Percentiles rank a stretch among this genome's conserved stretches.
Conservation (phyloP, 2,329 filamentous ascomycete species). For the Camillea tinctor region DNA sequence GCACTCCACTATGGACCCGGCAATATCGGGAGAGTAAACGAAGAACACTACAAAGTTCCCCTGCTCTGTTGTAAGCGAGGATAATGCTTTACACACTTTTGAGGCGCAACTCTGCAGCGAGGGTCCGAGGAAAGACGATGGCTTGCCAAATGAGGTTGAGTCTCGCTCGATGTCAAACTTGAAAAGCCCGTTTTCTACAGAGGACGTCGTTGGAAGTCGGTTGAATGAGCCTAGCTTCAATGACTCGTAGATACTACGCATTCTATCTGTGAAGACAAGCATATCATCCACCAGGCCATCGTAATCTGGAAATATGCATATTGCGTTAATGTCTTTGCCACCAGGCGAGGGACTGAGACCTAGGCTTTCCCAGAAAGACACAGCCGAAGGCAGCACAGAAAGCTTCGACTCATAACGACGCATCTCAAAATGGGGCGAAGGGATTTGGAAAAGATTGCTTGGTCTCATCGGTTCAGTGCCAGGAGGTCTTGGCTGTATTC, state of each 20-base stretch:
- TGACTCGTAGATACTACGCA: constrained; percentile 71
- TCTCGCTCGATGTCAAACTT: constrained; percentile 49
- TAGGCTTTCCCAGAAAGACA: constrained; percentile 79
- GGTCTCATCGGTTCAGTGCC: constrained; percentile 49
- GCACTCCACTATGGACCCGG: constrained; percentile 64
- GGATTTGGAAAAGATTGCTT: constrained; percentile 60
- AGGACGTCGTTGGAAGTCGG: constrained; percentile 42
- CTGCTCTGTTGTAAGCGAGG: constrained; percentile 40
- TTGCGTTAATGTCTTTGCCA: constrained; percentile 66
- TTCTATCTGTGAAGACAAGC: constrained; percentile 62
- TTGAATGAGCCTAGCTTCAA: constrained; percentile 69
- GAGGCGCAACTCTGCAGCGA: constrained; percentile 49
- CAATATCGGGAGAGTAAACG: constrained; percentile 64
- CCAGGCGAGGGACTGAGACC: constrained; percentile 71
- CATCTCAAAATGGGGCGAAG: constrained; percentile 69
- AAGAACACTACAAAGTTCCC: constrained; percentile 75
- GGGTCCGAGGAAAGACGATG: constrained; percentile 43
- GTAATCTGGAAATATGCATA: constrained; percentile 69
- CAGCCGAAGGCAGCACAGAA: constrained; percentile 71
- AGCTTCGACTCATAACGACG: constrained; percentile 67
- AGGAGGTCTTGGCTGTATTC: constrained; percentile 50
- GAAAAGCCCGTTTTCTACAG: constrained; percentile 48
- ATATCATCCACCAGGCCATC: constrained; percentile 62
- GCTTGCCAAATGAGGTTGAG: constrained; percentile 39
- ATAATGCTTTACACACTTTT: constrained; percentile 46